Base-by-base conservation (phyloP, 2,329 filamentous ascomycete species). In the Amauroascus niger region DNA sequence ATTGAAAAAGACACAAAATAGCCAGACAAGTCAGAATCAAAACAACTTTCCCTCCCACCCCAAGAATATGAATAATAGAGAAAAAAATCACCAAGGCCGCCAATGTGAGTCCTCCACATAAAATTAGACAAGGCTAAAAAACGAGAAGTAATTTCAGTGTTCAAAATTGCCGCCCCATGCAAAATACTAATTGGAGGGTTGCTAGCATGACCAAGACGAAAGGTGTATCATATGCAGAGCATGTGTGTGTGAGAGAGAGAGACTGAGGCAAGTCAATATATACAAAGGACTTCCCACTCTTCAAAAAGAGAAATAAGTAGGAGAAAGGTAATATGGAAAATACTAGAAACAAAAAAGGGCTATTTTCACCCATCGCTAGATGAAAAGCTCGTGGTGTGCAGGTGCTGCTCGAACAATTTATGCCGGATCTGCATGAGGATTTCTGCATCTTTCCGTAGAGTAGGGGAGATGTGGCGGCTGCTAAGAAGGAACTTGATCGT, bases 401-500 rank as follows among this genome's bases (percentile, higher is more conserved):
- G 20, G 8, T 20, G 22, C 18, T 57, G 47, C 18, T 56, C 56
- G 26, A 74, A 74, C 14, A 74, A 68, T 54, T 69, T 70, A 11
- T 64, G 59, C 28, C 73, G 71, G 49, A 78, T 76, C 49, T 76
- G 73, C 40, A 73, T 70, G 13, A 96, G 76, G 55, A 96, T 93
- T 49, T 79, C 78, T 65, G 85, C 80, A 66, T 96, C 89, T 45
- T 80, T 80, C 46, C 73, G 70, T 6, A 96, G 78, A 6, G 87
- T 85, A 46, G 88, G 88, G 0, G 87, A 87, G 22, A 86, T 84
- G 6, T 83, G 79, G 30, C 81, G 77, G 28, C 87, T 82, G 54
- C 84, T 75, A 44, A 78, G 71, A 49, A 97, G 77, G 66, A 96
- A 91, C 1, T 70, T 68, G 58, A 95, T 88, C 0, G 91, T 97